Base-by-base conservation (phyloP, 495 filamentous ascomycete genomes). In the Aspergillus leporis region DNA sequence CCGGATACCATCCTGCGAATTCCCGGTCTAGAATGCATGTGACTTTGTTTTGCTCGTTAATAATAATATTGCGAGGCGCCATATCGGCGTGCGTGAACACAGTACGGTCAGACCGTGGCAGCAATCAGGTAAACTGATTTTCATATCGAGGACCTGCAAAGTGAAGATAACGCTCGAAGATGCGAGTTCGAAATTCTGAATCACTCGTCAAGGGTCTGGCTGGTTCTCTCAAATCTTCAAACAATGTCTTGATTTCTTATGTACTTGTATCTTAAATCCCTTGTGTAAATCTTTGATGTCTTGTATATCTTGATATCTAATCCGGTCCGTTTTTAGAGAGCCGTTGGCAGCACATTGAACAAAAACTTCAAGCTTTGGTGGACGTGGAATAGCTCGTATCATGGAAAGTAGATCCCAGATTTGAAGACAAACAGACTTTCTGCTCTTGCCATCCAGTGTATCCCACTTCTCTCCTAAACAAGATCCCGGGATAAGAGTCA, bases 1-100 rank as follows among this genome's bases (percentile, higher is more conserved):
- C 75, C 3, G 79, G 75, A 65, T 75, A 80, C 78, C 78, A 81
- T 3, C 78, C 78, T 28, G 75, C 69, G 23, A 16, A 61, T 65
- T 81, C 77, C 79, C 78, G 80, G 56, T 79, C 77, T 0, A 82
- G 50, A 31, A 83, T 58, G 13, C 66, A 78, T 0, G 67, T 75
- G 52, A 81, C 69, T 8, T 53, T 64, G 21, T 65, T 56, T 30
- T 61, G 28, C 30, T 72, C 59, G 58, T 78, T 67, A 1, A 81
- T 67, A 53, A 80, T 62, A 25, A 82, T 70, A 64, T 70, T 70
- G 1, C 69, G 63, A 22, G 67, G 62, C 28, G 70, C 63, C 50
- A 70, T 63, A 56, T 70, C 67, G 0, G 32, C 66, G 53, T 70
- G 64, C n/a, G 70, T 63, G 59, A 69, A 70, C 7, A 72, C 66